Evolutionary conservation across 805 yeast species (phyloP), one percentile per base, ranked within the genome.

Genomic region (Diddensiella caesifluorescens): DNA sequence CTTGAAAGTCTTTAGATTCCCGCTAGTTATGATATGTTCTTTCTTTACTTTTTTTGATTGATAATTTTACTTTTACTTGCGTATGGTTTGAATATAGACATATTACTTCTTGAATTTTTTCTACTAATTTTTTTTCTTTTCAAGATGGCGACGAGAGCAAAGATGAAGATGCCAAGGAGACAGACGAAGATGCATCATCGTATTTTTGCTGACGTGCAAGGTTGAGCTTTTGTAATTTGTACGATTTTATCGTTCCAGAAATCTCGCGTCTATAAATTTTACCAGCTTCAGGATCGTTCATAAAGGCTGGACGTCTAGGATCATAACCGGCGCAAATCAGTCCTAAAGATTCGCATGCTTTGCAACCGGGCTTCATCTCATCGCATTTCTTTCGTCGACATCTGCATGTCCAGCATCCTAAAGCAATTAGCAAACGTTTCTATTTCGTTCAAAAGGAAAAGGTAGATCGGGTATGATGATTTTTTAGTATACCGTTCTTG

Each of bases 381-480:
- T 84, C 74, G 54, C 90, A 83, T 49, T 80, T 75, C 57, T 83
- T 83, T 49, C 84, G 79, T 29, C 92, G 69, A 13, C 80, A 60
- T 44, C 89, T 62, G 56, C 90, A 83, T 4, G 85, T 83, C 90
- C 90, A 83, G 55, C 92, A 83, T 0, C 89, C 89, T 22, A 26
- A 10, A 27, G 5, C 9, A 7, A 12, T 15, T 32, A 13, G 19
- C 5, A n/a, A 23, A 25, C 20, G 36, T 16, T 18, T 18, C n/a
- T n/a, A n/a, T n/a, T n/a, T n/a, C n/a, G n/a, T n/a, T n/a, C n/a
- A n/a, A n/a, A n/a, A n/a, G n/a, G n/a, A n/a, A n/a, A n/a, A n/a
- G n/a, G n/a, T n/a, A n/a, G n/a, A n/a, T 29, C 15, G 12, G 32
- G 15, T 29, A 7, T 13, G 16, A 13, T 13, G 6, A n/a, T n/a